Percentiles rank a stretch among this genome's conserved stretches.
Conservation (phyloP, 2,329 filamentous ascomycete species). For the Colletotrichum salicis region DNA sequence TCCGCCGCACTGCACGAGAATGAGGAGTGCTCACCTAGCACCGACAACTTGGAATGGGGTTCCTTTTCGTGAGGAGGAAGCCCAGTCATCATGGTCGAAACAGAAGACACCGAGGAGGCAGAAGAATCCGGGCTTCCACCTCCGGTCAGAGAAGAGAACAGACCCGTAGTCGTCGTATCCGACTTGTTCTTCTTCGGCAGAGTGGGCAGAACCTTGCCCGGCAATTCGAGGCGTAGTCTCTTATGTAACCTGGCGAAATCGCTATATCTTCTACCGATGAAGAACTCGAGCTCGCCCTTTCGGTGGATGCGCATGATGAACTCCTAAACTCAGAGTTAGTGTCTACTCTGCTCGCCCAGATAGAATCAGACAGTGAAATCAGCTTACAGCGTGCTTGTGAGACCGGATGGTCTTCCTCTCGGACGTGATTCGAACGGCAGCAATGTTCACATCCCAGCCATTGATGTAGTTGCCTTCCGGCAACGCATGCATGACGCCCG, state of each 20-base stretch:
- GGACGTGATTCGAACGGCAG: conserved; percentile 82
- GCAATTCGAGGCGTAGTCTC: conserved; percentile 82
- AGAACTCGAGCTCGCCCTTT: conserved; percentile 78
- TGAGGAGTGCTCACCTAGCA: conserved; percentile 50
- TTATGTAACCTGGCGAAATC: conserved; percentile 87
- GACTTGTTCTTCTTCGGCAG: conserved; percentile 93
- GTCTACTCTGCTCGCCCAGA: neutral
- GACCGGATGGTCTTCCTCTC: conserved; percentile 88
- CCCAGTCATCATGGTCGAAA: conserved; percentile 73
- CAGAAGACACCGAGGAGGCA: conserved; percentile 81
- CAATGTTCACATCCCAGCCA: conserved; percentile 96
- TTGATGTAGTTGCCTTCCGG: conserved; percentile 94
- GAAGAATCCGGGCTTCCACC: conserved; percentile 77
- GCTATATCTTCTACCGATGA: conserved; percentile 86
- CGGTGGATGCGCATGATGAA: conserved; percentile 89
- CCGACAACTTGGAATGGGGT: conserved; percentile 51
- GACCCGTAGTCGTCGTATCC: conserved; percentile 71
- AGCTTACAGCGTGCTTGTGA: conserved; percentile 90
- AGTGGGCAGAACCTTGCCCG: conserved; percentile 87
- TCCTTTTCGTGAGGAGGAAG: conserved; percentile 38
- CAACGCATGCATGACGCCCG: conserved; percentile 84
- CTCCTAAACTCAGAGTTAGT: conserved; percentile 67
- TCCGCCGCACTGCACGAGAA: neutral
- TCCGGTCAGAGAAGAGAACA: conserved; percentile 63
- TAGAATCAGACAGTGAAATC: conserved; percentile 30